Evolutionary conservation across 2,329 filamentous ascomycete species (phyloP), one percentile per base, ranked within the genome.

Genomic region (Ophiostoma populinum): DNA sequence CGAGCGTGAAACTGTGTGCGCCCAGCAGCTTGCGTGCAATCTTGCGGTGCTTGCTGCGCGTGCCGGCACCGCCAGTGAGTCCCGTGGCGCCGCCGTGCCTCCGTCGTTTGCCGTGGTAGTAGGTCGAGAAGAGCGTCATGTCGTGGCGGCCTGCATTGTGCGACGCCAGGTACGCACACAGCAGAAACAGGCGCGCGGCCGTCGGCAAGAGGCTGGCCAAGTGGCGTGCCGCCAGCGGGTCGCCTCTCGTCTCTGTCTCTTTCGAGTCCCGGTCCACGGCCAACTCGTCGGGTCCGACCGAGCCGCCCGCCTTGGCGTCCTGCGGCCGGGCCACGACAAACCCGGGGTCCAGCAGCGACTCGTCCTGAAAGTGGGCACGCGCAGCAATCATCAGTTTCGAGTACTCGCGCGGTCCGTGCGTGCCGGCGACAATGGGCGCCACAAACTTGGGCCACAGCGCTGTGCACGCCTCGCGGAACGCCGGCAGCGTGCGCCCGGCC

Each of bases 371-470:
- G 22, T 81, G 63, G 0, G 64, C 59, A 12, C 78, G 63, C 18
- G 75, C 69, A 2, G 73, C 69, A 32, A 87, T 75, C 37, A 95
- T 67, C 7, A 98, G 62, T 42, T 80, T 77, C 11, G 80, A 76
- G 55, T 94, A 94, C 48, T 94, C 83, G 46, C 78, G 75, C 8
- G 79, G 72, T 2, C 68, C 67, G 46, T 78, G 74, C 7, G 78
- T 75, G n/a, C 79, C 79, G 2, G 74, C 70, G 1, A 75, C 55
- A 17, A 95, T 68, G 0, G 87, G 87, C 6, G 71, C 67, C 1
- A 81, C 75, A 54, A 98, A 95, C 4, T 75, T 69, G 9, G 77
- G 75, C 90, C 90, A 98, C 15, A 95, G 66, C 28, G 75, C 70
- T 32, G 70, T 55, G 49, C 80, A 85, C 33, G 78, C 70, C 24